Conservation (phyloP, 768 basidiomycete genomes). For the Omphalotus guepiniiformis region DNA sequence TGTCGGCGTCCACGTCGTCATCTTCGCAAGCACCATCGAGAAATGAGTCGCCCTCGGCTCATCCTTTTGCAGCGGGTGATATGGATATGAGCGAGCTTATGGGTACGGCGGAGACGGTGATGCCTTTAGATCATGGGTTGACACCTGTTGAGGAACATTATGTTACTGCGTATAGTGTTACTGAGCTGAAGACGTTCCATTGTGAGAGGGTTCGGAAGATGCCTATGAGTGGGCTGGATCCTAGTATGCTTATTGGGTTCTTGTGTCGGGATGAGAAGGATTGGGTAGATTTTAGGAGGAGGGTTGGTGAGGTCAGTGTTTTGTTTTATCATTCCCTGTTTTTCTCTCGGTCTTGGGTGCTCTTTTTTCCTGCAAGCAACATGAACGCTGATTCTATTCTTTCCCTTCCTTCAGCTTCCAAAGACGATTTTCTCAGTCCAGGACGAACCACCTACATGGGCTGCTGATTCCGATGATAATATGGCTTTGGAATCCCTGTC, state of each 20-base stretch:
- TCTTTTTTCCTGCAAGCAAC: not conserved
- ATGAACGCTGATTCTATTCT: not conserved
- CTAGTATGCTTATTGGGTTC: conserved; percentile 96
- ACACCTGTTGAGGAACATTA: conserved; percentile 59
- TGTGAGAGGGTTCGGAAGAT: conserved; percentile 97
- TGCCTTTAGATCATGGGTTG: conserved; percentile 24
- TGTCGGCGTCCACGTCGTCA: conserved; percentile 25
- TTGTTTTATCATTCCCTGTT: conserved; percentile 8
- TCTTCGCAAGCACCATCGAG: conserved; percentile 16
- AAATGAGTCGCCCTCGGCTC: conserved; percentile 8
- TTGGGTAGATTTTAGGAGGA: conserved; percentile 74
- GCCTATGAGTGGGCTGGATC: conserved; percentile 85
- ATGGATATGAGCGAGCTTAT: conserved; percentile 36
- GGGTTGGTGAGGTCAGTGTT: conserved; percentile 66
- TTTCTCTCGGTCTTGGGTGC: too few species aligned
- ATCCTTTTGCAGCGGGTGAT: conserved; percentile 11
- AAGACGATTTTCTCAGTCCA: conserved; percentile 82
- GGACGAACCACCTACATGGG: conserved; percentile 85
- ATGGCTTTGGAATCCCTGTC: conserved; percentile 83
- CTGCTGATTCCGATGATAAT: conserved; percentile 66
- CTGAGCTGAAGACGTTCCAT: conserved; percentile 87
- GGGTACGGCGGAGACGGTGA: conserved; percentile 13
- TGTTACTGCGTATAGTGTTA: conserved; percentile 62
- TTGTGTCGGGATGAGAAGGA: conserved; percentile 78
- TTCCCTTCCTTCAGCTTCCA: conserved; percentile 37